Conservation (phyloP, 2,329 filamentous ascomycete species). For the Apiospora rasikravindrae region DNA sequence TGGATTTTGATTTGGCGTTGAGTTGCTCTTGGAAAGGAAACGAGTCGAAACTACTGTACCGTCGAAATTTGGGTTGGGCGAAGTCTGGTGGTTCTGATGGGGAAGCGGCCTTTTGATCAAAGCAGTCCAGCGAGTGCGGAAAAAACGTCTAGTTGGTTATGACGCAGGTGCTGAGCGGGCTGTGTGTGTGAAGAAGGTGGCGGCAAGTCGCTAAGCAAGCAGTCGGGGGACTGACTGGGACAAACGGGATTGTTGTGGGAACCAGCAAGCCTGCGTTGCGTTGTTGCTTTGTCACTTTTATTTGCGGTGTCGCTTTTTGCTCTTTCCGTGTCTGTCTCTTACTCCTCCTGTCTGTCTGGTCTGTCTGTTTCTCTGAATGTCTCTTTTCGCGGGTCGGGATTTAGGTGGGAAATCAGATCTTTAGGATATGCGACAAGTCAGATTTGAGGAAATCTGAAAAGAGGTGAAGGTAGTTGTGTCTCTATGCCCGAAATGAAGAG, state of each 20-base stretch:
- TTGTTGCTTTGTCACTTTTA: slow-evolving; percentile 1
- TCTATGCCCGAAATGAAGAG: slow-evolving; percentile 8
- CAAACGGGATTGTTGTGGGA: slow-evolving; percentile 15
- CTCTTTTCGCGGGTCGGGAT: neutral
- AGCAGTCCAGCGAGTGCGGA: slow-evolving; percentile 2
- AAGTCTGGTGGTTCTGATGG: slow-evolving; percentile 14
- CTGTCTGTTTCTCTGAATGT: neutral
- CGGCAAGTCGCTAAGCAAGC: slow-evolving; percentile 17
- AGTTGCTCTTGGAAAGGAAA: slow-evolving; percentile 4
- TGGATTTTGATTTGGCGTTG: neutral
- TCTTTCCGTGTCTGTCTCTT: neutral
- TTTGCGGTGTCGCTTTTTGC: neutral
- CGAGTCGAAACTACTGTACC: slow-evolving; percentile 11
- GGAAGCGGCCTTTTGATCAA: slow-evolving; percentile 15
- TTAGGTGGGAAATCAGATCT: neutral
- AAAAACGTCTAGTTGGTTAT: slow-evolving; percentile 14
- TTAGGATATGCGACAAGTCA: neutral
- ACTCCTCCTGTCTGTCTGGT: neutral
- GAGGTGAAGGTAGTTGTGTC: neutral
- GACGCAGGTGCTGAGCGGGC: slow-evolving; percentile 2
- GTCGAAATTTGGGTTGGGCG: slow-evolving; percentile 15
- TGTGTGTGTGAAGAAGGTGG: neutral
- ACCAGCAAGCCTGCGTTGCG: neutral
- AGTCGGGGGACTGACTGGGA: slow-evolving; percentile 11
- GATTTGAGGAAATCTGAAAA: neutral